Evolutionary conservation across 805 yeast genomes (phyloP).

Genomic region (Huiozyma sinensis): DNA sequence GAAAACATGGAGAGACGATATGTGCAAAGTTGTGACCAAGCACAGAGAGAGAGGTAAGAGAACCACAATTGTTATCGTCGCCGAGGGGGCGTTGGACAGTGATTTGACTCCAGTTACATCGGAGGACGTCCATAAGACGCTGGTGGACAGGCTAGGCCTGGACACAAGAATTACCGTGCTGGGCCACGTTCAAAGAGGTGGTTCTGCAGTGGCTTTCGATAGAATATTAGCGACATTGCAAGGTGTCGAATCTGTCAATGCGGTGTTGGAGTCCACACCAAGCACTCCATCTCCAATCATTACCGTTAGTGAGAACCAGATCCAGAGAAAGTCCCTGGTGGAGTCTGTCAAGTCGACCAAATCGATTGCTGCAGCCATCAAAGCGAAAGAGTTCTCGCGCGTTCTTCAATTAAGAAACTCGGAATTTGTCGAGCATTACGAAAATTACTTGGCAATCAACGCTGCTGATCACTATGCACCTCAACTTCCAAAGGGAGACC

Average conservation of each 20-base stretch:
- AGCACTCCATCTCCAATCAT: conserved; percentile 69
- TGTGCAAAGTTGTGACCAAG: conserved; percentile 49
- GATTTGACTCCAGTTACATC: conserved; percentile 58
- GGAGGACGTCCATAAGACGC: conserved; percentile 51
- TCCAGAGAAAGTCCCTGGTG: conserved; percentile 54
- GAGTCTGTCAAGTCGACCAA: conserved; percentile 67
- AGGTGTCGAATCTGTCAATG: conserved; percentile 74
- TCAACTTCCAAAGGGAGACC: conserved; percentile 39
- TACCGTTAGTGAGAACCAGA: conserved; percentile 60
- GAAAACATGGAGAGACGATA: conserved; percentile 54
- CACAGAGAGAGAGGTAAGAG: conserved; percentile 66
- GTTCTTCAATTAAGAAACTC: conserved; percentile 69
- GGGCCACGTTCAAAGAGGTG: conserved; percentile 81
- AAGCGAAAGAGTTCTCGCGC: conserved; percentile 49
- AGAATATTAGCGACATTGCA: conserved; percentile 64
- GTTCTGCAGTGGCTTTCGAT: conserved; percentile 68
- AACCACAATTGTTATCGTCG: conserved; percentile 69
- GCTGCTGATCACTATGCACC: conserved; percentile 60
- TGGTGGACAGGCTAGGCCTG: conserved; percentile 53
- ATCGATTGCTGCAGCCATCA: conserved; percentile 61
- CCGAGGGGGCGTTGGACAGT: conserved; percentile 72
- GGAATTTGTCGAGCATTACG: conserved; percentile 53
- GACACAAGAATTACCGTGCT: conserved; percentile 70
- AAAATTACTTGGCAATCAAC: conserved; percentile 53
- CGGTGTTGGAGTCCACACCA: conserved; percentile 59